Evolutionary conservation across 2,329 filamentous ascomycete genomes (phyloP).

Genomic region (Botrytis aclada): DNA sequence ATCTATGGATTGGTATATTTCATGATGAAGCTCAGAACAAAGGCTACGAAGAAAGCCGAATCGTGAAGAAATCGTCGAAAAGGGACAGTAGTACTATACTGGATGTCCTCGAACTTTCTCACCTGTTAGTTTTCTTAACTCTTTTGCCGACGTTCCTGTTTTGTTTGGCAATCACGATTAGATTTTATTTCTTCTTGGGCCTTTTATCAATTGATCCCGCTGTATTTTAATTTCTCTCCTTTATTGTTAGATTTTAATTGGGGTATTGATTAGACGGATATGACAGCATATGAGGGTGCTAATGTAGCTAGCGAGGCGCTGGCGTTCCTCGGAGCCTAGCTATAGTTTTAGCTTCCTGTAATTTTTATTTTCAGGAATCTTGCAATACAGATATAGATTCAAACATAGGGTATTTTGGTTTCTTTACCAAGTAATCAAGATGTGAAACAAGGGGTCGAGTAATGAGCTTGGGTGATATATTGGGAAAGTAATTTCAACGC

Average conservation of each 20-base stretch:
- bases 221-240: background rate
- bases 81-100: background rate
- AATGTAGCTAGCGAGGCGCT: background rate
- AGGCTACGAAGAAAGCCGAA: constrained; percentile 45
- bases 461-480: background rate
- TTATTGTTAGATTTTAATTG: background rate
- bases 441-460: background rate
- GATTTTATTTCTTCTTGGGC: background rate
- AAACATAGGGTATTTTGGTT: background rate
- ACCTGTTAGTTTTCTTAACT: background rate
- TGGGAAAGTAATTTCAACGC: background rate
- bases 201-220: background rate
- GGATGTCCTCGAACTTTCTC: background rate
- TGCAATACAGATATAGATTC: background rate
- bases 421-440: background rate
- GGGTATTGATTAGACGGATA: background rate
- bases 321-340: background rate
- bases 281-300: background rate
- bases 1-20: constrained; percentile 45
- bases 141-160: background rate
- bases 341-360: background rate
- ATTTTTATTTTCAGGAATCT: background rate
- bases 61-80: background rate
- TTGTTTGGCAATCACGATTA: background rate
- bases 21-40: constrained; percentile 50